phyloP scores from a whole-genome alignment of 1,284 basidiomycete genomes.

The Pterula multifida region DNA sequence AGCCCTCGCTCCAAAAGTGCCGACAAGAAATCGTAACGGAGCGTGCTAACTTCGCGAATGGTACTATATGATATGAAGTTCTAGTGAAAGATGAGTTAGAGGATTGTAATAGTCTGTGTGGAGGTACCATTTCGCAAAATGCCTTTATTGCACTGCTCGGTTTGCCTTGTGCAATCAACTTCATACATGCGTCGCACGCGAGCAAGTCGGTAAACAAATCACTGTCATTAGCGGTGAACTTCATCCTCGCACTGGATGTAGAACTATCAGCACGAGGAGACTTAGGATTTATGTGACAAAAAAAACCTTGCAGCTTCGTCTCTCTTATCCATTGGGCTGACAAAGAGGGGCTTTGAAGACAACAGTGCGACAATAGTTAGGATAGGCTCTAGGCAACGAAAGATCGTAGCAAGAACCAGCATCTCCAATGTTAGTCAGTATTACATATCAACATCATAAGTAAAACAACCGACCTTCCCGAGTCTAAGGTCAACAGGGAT shows the following conservation, averaged over 20 bases:
- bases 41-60: slow-evolving; percentile 71
- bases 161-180: slow-evolving; percentile 33
- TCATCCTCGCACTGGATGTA: slow-evolving; percentile 32
- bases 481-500: slow-evolving; percentile 85
- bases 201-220: slow-evolving; percentile 78
- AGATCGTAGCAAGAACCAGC: slow-evolving; percentile 75
- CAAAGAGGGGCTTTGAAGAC: slow-evolving; percentile 81
- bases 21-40: slow-evolving; percentile 69
- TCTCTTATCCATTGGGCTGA: slow-evolving; percentile 71
- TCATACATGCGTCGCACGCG: slow-evolving; percentile 61
- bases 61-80: slow-evolving; percentile 76
- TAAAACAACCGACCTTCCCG: slow-evolving; percentile 48
- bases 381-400: slow-evolving; percentile 67
- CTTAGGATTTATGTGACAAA: slow-evolving; percentile 2
- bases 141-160: slow-evolving; percentile 32
- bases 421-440: slow-evolving; percentile 36
- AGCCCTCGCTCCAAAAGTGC: slow-evolving; percentile 71
- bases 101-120: background rate
- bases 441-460: background rate
- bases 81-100: slow-evolving; percentile 21
- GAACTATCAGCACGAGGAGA: too few species aligned
- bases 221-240: slow-evolving; percentile 63
- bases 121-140: slow-evolving; percentile 69
- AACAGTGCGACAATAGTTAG: slow-evolving; percentile 78
- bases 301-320: slow-evolving; percentile 65